Evolutionary conservation across 371 early-diverging fungal species (phyloP), one percentile per base, ranked within the genome.

Genomic region (Mortierella polycephala): DNA sequence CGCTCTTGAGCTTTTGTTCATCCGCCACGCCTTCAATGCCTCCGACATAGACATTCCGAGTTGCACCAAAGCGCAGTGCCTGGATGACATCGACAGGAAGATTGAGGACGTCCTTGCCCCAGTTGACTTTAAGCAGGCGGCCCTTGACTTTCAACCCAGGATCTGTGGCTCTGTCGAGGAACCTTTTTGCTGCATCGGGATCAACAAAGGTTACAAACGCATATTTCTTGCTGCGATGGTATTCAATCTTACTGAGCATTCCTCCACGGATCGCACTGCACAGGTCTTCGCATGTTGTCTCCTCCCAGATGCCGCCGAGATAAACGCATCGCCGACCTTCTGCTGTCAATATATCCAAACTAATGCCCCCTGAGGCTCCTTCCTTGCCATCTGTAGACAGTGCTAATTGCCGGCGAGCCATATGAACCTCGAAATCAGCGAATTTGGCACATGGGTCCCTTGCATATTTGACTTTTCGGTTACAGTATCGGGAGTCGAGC

Each of bases 201-300:
- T 92, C 92, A 9, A 93, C 83, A 85, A 95, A 95, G 5, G 92
- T 91, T 41, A 92, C 89, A 81, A 95, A 95, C 1, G 93, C 93
- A 71, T 88, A 89, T 69, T 89, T 90, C 72, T 92, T 93, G 16
- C 92, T 92, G 21, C 87, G 86, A 61, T 91, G 70, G 71, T 88
- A 90, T 41, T 89, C 85, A 62, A 94, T 87, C 39, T 88, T 87
- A 58, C 90, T 86, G n/a, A 95, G 77, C 40, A 91, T 86, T 7
- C 94, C 95, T 37, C 94, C 95, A 39, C 94, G 92, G 62, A 95
- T 85, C 1, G 87, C 91, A 83, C 94, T 93, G 71, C 94, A 93
- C 30, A 95, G 85, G 59, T 95, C 95, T 80, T 92, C 92, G 37
- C 86, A 81, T 0, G 90, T 89, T 4, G 89, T 88, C 55, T 92